These are phyloP conservation scores for Cladosporium sp. DNA, from an alignment of 2,329 filamentous ascomycete species.

Conservation along the genomic window DNA sequence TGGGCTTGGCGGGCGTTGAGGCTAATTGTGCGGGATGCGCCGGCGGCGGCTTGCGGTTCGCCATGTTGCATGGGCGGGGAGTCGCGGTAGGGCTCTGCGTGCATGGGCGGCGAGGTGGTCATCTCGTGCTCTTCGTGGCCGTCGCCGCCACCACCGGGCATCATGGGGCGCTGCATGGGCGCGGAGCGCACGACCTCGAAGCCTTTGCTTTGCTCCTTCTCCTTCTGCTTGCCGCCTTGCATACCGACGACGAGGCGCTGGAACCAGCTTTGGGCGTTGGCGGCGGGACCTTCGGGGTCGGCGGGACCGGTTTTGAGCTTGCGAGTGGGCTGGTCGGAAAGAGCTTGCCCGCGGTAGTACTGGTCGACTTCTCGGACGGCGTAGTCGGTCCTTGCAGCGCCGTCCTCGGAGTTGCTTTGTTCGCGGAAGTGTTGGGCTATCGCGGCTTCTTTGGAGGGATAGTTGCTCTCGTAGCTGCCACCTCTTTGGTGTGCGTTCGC, in stretches of 20 bases:
- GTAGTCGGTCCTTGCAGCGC: constrained; percentile 64
- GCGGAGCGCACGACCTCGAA: constrained; percentile 94
- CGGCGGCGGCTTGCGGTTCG: constrained; percentile 15
- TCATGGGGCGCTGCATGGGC: constrained; percentile 51
- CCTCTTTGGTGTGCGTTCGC: constrained; percentile 21
- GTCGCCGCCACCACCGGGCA: constrained; percentile 39
- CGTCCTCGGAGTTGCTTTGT: constrained; percentile 48
- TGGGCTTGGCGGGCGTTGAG: neutral
- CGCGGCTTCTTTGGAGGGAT: constrained; percentile 41
- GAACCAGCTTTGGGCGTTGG: constrained; percentile 86
- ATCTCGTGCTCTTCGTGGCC: constrained; percentile 43
- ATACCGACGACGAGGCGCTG: constrained; percentile 55
- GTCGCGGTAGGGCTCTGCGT: constrained; percentile 28
- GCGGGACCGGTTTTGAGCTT: constrained; percentile 90
- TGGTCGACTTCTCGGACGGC: constrained; percentile 93
- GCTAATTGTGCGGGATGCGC: constrained; percentile 16
- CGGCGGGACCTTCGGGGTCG: constrained; percentile 86
- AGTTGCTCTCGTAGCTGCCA: constrained; percentile 27
- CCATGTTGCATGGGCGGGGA: constrained; percentile 16
- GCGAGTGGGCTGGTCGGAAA: constrained; percentile 73
- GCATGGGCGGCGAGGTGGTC: constrained; percentile 27
- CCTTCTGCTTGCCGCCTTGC: constrained; percentile 50
- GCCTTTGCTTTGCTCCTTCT: constrained; percentile 87
- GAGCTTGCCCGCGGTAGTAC: constrained; percentile 85
- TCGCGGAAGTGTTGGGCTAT: constrained; percentile 45